These are phyloP conservation scores for Boeremia exigua DNA, from an alignment of 2,329 filamentous ascomycete species.

Conservation along the genomic window DNA sequence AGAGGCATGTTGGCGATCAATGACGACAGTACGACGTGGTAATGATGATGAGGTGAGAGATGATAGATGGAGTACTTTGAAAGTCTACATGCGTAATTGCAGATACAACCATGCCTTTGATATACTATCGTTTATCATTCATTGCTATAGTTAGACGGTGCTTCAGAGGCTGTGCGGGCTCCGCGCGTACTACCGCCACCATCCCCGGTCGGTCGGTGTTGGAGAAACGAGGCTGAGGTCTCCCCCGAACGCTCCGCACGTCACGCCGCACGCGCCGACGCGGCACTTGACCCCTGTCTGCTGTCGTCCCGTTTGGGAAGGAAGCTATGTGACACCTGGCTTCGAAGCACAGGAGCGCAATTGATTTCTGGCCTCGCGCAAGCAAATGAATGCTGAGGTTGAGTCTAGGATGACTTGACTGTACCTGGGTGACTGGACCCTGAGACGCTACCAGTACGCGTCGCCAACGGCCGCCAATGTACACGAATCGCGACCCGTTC, in stretches of 20 bases:
- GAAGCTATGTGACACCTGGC: slow-evolving; percentile 36
- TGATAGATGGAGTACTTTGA: not conserved
- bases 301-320: slow-evolving; percentile 20
- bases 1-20: slow-evolving; percentile 19
- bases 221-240: slow-evolving; percentile 12
- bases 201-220: slow-evolving; percentile 5
- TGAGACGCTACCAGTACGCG: slow-evolving; percentile 14
- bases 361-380: not conserved
- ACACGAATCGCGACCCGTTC: slow-evolving; percentile 54
- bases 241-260: slow-evolving; percentile 19
- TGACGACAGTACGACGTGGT: slow-evolving; percentile 34
- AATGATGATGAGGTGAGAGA: slow-evolving; percentile 20
- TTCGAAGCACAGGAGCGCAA: not conserved
- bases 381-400: not conserved
- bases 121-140: not conserved
- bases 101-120: not conserved
- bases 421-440: slow-evolving; percentile 5
- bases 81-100: not conserved
- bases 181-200: not conserved
- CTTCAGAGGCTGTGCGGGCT: slow-evolving; percentile 8
- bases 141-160: slow-evolving; percentile 5
- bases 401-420: not conserved
- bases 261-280: not conserved
- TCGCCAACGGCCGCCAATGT: slow-evolving; percentile 40
- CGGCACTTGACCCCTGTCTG: slow-evolving; percentile 26